phyloP scores from a whole-genome alignment of 805 yeast genomes.

The Gaillardinia entomophila region DNA sequence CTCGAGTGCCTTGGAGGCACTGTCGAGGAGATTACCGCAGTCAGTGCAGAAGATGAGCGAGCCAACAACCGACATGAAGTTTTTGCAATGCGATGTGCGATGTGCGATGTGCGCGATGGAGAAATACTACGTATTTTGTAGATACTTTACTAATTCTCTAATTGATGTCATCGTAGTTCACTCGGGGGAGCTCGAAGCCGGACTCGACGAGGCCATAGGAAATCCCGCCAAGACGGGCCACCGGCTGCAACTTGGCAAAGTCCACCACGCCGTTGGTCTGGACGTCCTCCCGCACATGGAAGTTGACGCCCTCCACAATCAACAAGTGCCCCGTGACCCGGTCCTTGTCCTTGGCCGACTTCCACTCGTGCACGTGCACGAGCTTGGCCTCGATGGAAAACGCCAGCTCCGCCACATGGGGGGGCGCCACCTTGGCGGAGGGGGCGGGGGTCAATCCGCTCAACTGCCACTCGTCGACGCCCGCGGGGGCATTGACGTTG shows the following conservation, averaged over 20 bases:
- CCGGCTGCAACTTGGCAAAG: slow-evolving; percentile 44
- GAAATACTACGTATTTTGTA: too few species aligned
- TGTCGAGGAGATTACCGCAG: slow-evolving; percentile 86
- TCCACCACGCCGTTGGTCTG: slow-evolving; percentile 40
- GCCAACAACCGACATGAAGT: slow-evolving; percentile 85
- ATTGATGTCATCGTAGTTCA: slow-evolving; percentile 22
- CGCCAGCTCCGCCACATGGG: slow-evolving; percentile 57
- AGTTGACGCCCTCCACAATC: slow-evolving; percentile 51
- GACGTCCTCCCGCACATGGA: slow-evolving; percentile 54
- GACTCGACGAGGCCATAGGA: slow-evolving; percentile 39
- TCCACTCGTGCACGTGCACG: slow-evolving; percentile 38
- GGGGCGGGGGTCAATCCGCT: slow-evolving; percentile 45
- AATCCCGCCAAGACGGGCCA: slow-evolving; percentile 46
- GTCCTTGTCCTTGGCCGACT: slow-evolving; percentile 30
- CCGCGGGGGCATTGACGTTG: slow-evolving; percentile 41
- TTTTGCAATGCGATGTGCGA: neutral
- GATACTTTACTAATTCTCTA: too few species aligned
- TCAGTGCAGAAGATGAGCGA: slow-evolving; percentile 88
- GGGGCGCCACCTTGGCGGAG: slow-evolving; percentile 43
- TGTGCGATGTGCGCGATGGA: too few species aligned
- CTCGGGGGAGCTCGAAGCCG: slow-evolving; percentile 44
- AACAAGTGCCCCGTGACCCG: slow-evolving; percentile 31
- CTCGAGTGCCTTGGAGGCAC: slow-evolving; percentile 42
- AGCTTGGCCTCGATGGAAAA: slow-evolving; percentile 54
- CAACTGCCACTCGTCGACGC: slow-evolving; percentile 50